Evolutionary conservation across 2,329 filamentous ascomycete genomes (phyloP), one percentile per base, ranked within the genome.

Genomic region (Fusarium stilboides): DNA sequence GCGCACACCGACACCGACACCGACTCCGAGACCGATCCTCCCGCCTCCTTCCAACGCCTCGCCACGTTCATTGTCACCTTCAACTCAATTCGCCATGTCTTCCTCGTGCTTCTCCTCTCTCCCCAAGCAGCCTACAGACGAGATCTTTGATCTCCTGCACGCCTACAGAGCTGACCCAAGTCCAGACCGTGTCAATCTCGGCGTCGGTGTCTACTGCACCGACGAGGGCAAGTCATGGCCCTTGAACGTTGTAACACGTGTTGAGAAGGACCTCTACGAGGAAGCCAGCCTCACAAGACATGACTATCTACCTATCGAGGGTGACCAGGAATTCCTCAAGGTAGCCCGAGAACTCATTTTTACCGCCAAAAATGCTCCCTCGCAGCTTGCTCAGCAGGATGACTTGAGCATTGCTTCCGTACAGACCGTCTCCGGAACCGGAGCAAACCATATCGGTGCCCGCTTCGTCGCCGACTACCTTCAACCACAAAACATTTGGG

Each of bases 341-440:
- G 57, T 55, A 10, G 68, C 70, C 15, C 50, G 71, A 7, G 57
- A 70, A 19, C 57, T 73, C n/a, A 42, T 70, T 15, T 73, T 73
- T 43, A 49, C 31, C 6, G 14, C 53, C 26, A 19, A 33, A 12
- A 19, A 31, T 15, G 37, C 34, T 10, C 37, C 14, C 33, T 31
- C 28, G 28, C 28, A 31, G 28, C 28, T 31, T 40, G 52, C 50
- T 0, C 57, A 54, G 28, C 42, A 56, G 24, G 46, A 69, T 69
- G 56, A 67, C n/a, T 22, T 57, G 36, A 67, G 66, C 4, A 47
- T 73, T 20, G 70, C 59, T 22, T 94, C 93, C 33, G 81, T 98
- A 51, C 95, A 98, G 83, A 97, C 95, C 77, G 95, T 99, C 83
- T 98, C 96, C 55, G 96, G 96, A 75, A 99, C 96, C 69, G 96